Evolutionary conservation across 176 grass and related monocot species (phyloP), one percentile per base, ranked within the genome.

Genomic region (Elaeis guineensis): DNA sequence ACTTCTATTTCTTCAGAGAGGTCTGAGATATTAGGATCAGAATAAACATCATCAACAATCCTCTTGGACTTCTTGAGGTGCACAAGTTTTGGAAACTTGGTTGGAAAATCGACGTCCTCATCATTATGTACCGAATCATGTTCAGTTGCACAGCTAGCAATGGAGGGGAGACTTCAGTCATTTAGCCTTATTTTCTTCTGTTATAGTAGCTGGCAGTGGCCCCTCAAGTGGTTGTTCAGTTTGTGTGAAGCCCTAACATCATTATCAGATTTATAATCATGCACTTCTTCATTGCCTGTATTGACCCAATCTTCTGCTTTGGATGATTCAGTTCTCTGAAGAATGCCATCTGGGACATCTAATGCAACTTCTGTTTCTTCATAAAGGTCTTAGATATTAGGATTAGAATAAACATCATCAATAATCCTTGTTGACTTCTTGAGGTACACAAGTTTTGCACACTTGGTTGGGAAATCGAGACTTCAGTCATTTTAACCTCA

Each of bases 371-470:
- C n/a, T n/a, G n/a, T n/a, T n/a, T 70, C 65, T 8, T 66, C 39
- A 54, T 23, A 28, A 25, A 50, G 28, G 21, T 66, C 60, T 77
- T 25, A 83, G 53, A 65, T 29, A 5, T 5, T 62, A 58, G 91
- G 78, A 69, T 75, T 66, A 9, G 69, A 79, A 77, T 66, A 88
- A 72, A 91, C 70, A 54, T 91, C 87, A 77, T 69, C 26, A 16
- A 90, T 25, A 23, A 97, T 52, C 57, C 39, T 82, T 56, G 72
- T 61, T 3, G 83, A 87, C 72, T 77, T 97, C 77, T 97, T 97
- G 0, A 15, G 67, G 52, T 77, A 80, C 63, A 97, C 92, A 72
- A 91, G 80, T 58, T 78, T 72, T 48, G 83, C 90, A 67, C 78
- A 61, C 49, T 82, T 72, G 49, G 78, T 84, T 70, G 77, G 75